Conservation (phyloP, 2,329 filamentous ascomycete genomes). For the Beauveria scarabaeidicola region DNA sequence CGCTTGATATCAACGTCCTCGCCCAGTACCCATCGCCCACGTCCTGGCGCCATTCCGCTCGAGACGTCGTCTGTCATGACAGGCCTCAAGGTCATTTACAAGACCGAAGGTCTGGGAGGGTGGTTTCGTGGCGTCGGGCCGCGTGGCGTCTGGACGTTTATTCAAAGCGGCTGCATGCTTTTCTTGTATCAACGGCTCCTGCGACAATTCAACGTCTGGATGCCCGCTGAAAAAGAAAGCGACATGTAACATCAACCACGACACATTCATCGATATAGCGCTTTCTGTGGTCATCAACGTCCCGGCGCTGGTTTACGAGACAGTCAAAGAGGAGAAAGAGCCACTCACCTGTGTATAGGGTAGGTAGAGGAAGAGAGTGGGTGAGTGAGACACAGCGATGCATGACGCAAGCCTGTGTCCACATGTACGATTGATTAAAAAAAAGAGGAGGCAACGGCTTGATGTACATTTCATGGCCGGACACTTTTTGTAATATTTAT, state of each 20-base stretch:
- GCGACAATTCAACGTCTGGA: slow-evolving; percentile 58
- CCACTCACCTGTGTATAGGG: not conserved
- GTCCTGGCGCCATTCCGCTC: slow-evolving; percentile 69
- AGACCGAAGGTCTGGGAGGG: slow-evolving; percentile 75
- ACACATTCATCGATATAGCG: no score
- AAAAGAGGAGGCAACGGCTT: not conserved
- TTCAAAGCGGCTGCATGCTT: slow-evolving; percentile 94
- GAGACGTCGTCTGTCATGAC: slow-evolving; percentile 85
- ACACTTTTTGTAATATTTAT: slow-evolving; percentile 3
- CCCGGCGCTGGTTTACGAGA: not conserved
- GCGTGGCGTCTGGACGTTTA: slow-evolving; percentile 89
- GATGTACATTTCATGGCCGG: slow-evolving; percentile 1
- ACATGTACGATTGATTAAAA: slow-evolving; percentile 3
- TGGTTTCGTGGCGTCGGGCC: slow-evolving; percentile 95
- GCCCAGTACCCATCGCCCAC: slow-evolving; percentile 72
- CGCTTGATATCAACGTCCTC: slow-evolving; percentile 83
- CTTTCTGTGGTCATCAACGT: not conserved
- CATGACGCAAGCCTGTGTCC: not conserved
- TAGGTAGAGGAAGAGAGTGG: not conserved
- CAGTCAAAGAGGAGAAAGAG: not conserved
- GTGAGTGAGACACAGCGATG: not conserved
- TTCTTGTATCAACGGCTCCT: slow-evolving; percentile 88
- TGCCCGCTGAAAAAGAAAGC: slow-evolving; percentile 23
- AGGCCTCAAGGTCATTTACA: slow-evolving; percentile 80
- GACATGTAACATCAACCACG: slow-evolving; percentile 6